Evolutionary conservation across 2,329 filamentous ascomycete genomes (phyloP).

Genomic region (Macrophomina pseudophaseolina): DNA sequence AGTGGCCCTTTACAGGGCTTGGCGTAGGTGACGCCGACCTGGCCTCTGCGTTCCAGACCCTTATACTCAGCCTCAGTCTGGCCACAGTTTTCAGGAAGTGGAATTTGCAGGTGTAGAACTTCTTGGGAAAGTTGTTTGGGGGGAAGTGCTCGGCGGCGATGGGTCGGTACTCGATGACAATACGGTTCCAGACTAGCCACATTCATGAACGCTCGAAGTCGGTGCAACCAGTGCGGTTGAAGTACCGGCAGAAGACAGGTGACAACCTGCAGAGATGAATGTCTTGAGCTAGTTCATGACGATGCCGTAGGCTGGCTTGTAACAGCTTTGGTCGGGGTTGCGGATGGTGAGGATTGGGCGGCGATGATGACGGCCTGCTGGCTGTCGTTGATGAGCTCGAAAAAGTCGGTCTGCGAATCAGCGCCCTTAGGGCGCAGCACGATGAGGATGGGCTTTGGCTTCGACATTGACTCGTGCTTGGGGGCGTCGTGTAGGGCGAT

Average conservation of each 20-base stretch:
- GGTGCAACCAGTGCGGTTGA: background rate
- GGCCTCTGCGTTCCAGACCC: background rate
- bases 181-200: background rate
- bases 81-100: background rate
- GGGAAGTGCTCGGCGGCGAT: background rate
- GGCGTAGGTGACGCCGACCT: background rate
- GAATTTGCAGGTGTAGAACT: background rate
- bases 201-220: background rate
- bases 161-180: background rate
- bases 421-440: background rate
- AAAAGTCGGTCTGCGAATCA: background rate
- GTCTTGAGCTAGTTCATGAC: background rate
- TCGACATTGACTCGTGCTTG: background rate
- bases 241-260: background rate
- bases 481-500: background rate
- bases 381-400: background rate
- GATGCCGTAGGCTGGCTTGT: background rate
- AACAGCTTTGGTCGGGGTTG: background rate
- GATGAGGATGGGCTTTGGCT: background rate
- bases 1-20: background rate
- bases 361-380: background rate
- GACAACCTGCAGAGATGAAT: background rate
- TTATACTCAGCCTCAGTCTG: background rate
- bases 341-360: background rate
- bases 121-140: slow-evolving; percentile 7